phyloP scores from a whole-genome alignment of 306 rosid genomes.

The Amphicarpaea edgeworthii region DNA sequence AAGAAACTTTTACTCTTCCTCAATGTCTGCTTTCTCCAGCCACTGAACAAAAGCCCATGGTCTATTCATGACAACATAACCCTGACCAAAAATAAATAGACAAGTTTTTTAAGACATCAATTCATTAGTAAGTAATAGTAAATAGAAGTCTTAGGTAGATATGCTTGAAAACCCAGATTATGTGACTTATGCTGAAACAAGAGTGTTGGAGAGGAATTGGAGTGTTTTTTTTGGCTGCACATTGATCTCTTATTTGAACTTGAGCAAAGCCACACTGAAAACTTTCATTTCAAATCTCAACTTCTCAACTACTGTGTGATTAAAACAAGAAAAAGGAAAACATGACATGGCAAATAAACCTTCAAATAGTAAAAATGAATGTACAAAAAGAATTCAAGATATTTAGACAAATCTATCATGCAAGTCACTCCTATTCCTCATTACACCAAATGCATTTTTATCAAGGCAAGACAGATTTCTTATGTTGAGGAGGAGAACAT shows the following conservation, averaged over 20 bases:
- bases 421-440: neutral
- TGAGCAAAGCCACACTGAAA: neutral
- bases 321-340: neutral
- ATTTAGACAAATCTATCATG: neutral
- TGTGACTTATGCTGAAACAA: neutral
- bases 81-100: slow-evolving; percentile 55
- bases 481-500: neutral
- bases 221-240: neutral
- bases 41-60: slow-evolving; percentile 97
- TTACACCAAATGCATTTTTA: neutral
- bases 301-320: neutral
- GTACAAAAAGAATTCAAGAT: neutral
- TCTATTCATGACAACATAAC: slow-evolving; percentile 81
- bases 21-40: slow-evolving; percentile 75
- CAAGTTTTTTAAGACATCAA: neutral
- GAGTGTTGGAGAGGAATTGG: neutral
- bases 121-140: neutral
- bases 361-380: neutral
- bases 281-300: too few species aligned
- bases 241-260: neutral
- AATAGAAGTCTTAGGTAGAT: neutral
- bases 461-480: neutral
- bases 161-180: neutral
- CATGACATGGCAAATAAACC: neutral
- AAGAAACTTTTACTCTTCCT: slow-evolving; percentile 71